Conservation (phyloP, 2,329 filamentous ascomycete genomes). For the Beauveria bassiana region DNA sequence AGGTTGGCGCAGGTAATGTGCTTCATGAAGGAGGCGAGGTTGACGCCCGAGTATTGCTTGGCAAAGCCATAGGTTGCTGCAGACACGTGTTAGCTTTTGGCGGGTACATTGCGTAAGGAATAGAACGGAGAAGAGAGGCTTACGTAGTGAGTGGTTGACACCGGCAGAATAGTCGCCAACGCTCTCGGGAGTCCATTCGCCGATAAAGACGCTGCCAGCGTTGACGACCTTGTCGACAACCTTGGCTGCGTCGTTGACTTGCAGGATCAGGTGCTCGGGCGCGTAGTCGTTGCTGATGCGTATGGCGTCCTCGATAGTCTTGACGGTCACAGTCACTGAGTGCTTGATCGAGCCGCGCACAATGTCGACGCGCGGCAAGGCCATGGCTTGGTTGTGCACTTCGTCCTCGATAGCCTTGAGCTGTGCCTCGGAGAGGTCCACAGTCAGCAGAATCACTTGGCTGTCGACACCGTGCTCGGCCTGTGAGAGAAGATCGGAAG, state of each 20-base stretch:
- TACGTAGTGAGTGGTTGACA: conserved; percentile 95
- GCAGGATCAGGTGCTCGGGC: conserved; percentile 91
- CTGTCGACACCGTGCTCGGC: conserved; percentile 96
- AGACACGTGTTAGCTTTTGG: conserved; percentile 15
- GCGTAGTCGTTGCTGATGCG: conserved; percentile 86
- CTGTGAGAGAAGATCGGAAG: conserved; percentile 88
- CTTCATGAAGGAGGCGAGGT: conserved; percentile 91
- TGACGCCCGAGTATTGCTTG: conserved; percentile 97
- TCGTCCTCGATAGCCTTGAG: conserved; percentile 84
- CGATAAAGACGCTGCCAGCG: conserved; percentile 92
- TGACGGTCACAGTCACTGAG: conserved; percentile 77
- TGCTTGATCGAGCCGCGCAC: conserved; percentile 85
- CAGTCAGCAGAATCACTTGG: conserved; percentile 84
- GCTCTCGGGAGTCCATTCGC: conserved; percentile 93
- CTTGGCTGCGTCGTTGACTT: conserved; percentile 68
- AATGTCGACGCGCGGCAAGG: conserved; percentile 84
- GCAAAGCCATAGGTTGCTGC: conserved; percentile 94
- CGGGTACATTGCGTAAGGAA: neutral
- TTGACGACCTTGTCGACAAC: conserved; percentile 78
- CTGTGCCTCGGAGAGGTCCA: conserved; percentile 66
- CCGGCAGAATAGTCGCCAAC: conserved; percentile 97
- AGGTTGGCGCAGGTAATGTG: conserved; percentile 94
- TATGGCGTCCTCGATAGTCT: conserved; percentile 65
- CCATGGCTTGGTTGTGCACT: conserved; percentile 77
- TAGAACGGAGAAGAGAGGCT: conserved; percentile 33